These are phyloP conservation scores for Haematococcus sp. DNA, from an alignment of 139 green algal species.

Conservation along the genomic window DNA sequence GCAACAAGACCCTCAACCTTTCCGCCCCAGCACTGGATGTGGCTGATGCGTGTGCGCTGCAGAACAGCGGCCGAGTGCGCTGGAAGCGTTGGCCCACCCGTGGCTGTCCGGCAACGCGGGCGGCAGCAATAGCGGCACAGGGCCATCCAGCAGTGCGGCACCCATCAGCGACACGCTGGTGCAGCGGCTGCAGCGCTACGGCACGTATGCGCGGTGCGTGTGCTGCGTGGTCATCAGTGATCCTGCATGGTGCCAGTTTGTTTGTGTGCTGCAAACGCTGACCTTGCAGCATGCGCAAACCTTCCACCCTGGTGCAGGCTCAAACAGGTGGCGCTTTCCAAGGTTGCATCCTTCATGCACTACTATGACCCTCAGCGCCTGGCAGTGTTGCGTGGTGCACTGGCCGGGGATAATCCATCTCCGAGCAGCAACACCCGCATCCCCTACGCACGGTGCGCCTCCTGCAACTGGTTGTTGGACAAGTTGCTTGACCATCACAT, in stretches of 20 bases:
- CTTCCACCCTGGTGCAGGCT: conserved; percentile 27
- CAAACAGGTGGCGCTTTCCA: conserved; percentile 62
- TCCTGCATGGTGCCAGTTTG: too few relatives aligned
- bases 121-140: not conserved
- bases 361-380: conserved; percentile 5
- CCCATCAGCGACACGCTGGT: conserved; percentile 60
- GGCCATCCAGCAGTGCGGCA: not conserved
- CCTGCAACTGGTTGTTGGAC: conserved; percentile 2
- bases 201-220: conserved; percentile 50
- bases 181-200: conserved; percentile 78
- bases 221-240: too few relatives aligned
- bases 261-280: too few relatives aligned
- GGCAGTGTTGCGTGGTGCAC: not conserved
- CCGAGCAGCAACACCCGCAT: too few relatives aligned
- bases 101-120: conserved; percentile 30
- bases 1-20: too few relatives aligned
- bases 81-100: conserved; percentile 55
- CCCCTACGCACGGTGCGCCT: not conserved
- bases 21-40: too few relatives aligned
- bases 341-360: conserved; percentile 30
- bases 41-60: too few relatives aligned
- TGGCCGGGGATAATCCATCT: too few relatives aligned
- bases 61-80: conserved; percentile 37
- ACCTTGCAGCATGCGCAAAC: too few relatives aligned
- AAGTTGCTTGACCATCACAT: too few relatives aligned